Conservation (phyloP, 2,329 filamentous ascomycete species). For the Fusarium cicatricum region DNA sequence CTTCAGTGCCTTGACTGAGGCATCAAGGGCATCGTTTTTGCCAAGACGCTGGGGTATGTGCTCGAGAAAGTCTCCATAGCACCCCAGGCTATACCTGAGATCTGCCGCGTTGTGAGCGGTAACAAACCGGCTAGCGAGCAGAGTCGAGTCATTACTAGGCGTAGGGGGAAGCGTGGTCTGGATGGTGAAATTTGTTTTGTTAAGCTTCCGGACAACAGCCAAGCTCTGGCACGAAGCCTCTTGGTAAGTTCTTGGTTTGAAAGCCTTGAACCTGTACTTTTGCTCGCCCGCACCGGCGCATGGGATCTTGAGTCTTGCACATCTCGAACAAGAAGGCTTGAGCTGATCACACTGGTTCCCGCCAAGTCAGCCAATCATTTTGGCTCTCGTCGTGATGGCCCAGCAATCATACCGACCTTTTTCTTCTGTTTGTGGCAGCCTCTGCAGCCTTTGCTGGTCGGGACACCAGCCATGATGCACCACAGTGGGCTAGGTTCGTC, state of each 20-base stretch:
- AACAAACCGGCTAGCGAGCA: slow-evolving; percentile 34
- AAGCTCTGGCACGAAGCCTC: neutral
- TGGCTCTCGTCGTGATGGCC: too few relatives aligned
- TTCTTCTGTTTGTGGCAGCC: slow-evolving; percentile 61
- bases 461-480: slow-evolving; percentile 57
- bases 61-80: slow-evolving; percentile 55
- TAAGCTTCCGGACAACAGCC: neutral
- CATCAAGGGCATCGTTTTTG: slow-evolving; percentile 53
- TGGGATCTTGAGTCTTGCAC: slow-evolving; percentile 51
- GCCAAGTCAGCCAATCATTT: neutral
- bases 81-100: slow-evolving; percentile 54
- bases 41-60: slow-evolving; percentile 55
- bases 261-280: slow-evolving; percentile 57
- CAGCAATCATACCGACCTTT: slow-evolving; percentile 49
- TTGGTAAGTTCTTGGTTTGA: slow-evolving; percentile 30
- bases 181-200: neutral
- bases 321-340: slow-evolving; percentile 55
- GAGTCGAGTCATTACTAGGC: slow-evolving; percentile 19
- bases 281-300: slow-evolving; percentile 57
- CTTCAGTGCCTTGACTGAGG: slow-evolving; percentile 42
- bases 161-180: neutral
- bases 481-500: too few relatives aligned
- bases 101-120: slow-evolving; percentile 49
- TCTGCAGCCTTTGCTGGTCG: slow-evolving; percentile 58
- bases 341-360: slow-evolving; percentile 55